These are phyloP conservation scores for Kazachstania viticola DNA, from an alignment of 805 yeast species.

Conservation along the genomic window DNA sequence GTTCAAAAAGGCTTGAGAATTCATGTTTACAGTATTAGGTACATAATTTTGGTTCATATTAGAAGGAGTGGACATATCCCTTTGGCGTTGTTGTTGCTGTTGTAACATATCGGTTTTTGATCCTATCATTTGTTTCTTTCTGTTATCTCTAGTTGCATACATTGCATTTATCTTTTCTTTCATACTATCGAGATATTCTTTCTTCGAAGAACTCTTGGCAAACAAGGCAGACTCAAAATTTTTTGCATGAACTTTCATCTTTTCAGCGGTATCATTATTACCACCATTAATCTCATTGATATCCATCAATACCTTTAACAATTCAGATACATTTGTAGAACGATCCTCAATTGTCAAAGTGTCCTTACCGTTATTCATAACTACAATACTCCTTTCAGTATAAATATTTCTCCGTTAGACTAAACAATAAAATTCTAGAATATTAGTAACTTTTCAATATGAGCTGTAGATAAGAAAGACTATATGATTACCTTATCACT, in stretches of 20 bases:
- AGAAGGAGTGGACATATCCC: slow-evolving; percentile 17
- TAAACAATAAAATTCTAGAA: too few relatives aligned
- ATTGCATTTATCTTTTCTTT: slow-evolving; percentile 33
- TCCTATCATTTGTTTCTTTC: slow-evolving; percentile 12
- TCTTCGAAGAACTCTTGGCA: slow-evolving; percentile 41
- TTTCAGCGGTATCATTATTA: slow-evolving; percentile 28
- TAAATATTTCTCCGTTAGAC: too few relatives aligned
- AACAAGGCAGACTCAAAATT: slow-evolving; percentile 61
- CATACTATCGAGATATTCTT: slow-evolving; percentile 42
- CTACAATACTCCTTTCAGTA: too few relatives aligned
- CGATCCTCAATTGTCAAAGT: slow-evolving; percentile 23
- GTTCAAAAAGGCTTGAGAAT: slow-evolving; percentile 30
- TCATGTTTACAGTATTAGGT: slow-evolving; percentile 17
- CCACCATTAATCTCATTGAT: slow-evolving; percentile 28
- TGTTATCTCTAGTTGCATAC: slow-evolving; percentile 25
- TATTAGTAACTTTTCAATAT: too few relatives aligned
- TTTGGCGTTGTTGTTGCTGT: slow-evolving; percentile 19
- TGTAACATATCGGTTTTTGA: slow-evolving; percentile 7
- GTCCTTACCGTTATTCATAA: too few relatives aligned
- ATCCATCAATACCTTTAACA: slow-evolving; percentile 25
- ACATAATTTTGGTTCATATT: slow-evolving; percentile 11
- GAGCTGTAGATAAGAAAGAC: too few relatives aligned
- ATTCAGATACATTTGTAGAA: slow-evolving; percentile 23
- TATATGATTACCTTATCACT: too few relatives aligned
- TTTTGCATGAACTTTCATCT: slow-evolving; percentile 46